Evolutionary conservation across 1,284 basidiomycete species (phyloP).

Genomic region (Trichosporon faecale): DNA sequence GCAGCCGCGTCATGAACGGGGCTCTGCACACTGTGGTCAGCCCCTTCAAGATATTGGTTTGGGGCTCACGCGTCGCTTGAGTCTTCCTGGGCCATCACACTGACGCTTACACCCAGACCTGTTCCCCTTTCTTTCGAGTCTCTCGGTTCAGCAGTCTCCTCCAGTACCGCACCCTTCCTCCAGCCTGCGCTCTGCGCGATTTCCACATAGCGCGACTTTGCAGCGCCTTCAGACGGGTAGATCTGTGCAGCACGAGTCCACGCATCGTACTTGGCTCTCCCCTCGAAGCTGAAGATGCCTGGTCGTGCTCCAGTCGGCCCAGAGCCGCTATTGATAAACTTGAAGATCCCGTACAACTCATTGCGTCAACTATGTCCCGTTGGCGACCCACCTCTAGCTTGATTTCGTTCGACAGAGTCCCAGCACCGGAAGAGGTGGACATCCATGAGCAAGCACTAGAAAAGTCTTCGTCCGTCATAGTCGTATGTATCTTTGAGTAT

Average conservation of each 20-base stretch:
- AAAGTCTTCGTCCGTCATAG: conserved; percentile 27
- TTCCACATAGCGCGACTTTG: conserved; percentile 61
- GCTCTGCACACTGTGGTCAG: neutral
- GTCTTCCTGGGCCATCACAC: conserved; percentile 56
- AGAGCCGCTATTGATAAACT: conserved; percentile 59
- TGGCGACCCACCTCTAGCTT: conserved; percentile 41
- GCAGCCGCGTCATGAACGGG: conserved; percentile 65
- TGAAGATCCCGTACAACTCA: conserved; percentile 83
- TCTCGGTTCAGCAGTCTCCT: conserved; percentile 50
- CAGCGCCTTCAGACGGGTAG: conserved; percentile 52
- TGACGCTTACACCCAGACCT: conserved; percentile 59
- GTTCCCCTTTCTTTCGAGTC: conserved; percentile 43
- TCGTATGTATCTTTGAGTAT: too few relatives aligned
- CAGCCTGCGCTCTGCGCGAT: conserved; percentile 69
- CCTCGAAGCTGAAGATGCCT: conserved; percentile 74
- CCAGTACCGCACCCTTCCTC: conserved; percentile 42
- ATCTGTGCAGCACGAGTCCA: conserved; percentile 62
- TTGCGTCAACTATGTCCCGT: conserved; percentile 5
- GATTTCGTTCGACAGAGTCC: conserved; percentile 35
- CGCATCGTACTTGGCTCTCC: conserved; percentile 83
- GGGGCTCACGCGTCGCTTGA: conserved; percentile 28
- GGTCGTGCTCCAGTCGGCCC: conserved; percentile 62
- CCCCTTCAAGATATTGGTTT: neutral
- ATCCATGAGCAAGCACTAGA: conserved; percentile 39
- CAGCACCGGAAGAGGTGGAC: conserved; percentile 32